phyloP scores from a whole-genome alignment of 352 stramenopile species.

The Pythium graminicola region DNA sequence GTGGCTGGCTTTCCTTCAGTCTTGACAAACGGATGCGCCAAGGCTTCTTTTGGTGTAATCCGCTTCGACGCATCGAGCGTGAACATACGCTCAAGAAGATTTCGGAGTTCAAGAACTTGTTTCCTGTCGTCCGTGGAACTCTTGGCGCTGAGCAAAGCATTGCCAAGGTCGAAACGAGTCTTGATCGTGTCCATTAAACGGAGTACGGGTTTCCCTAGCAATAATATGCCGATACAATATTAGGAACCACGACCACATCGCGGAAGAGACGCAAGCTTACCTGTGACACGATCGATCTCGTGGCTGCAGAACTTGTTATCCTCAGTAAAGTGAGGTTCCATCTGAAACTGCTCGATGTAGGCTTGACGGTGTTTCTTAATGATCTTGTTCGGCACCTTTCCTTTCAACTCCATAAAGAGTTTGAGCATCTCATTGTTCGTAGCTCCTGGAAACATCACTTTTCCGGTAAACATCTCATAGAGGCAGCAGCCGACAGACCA shows the following conservation, averaged over 20 bases:
- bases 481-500: conserved; percentile 96
- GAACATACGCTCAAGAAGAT: conserved; percentile 69
- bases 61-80: conserved; percentile 51
- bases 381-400: conserved; percentile 79
- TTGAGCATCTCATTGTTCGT: conserved; percentile 98
- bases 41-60: conserved; percentile 44
- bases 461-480: conserved; percentile 97
- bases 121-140: conserved; percentile 38
- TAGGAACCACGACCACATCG: neutral
- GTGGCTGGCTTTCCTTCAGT: conserved; percentile 19
- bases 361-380: conserved; percentile 74
- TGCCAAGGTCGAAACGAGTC: conserved; percentile 32
- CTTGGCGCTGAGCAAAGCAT: conserved; percentile 31
- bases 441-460: conserved; percentile 94
- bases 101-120: conserved; percentile 32
- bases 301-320: conserved; percentile 81
- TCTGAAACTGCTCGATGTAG: conserved; percentile 77
- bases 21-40: conserved; percentile 55
- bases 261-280: conserved; percentile 21
- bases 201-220: conserved; percentile 36
- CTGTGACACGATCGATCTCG: conserved; percentile 73
- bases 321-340: conserved; percentile 85
- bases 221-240: neutral
- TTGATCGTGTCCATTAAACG: conserved; percentile 41
- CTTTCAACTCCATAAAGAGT: conserved; percentile 95